phyloP scores from a whole-genome alignment of 1,139 yeast genomes.

The Sugiyamaella neomexicana region DNA sequence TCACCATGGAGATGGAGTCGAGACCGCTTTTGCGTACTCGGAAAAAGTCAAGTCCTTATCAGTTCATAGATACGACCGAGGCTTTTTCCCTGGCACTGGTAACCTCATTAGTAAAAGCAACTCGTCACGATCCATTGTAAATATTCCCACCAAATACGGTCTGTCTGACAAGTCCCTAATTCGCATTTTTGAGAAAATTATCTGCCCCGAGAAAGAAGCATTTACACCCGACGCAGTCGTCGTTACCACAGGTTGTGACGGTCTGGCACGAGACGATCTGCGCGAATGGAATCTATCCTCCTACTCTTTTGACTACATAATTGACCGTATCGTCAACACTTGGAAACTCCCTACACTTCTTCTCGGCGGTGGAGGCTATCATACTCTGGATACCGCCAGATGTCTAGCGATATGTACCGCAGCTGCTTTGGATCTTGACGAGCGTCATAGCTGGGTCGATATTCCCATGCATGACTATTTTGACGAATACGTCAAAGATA shows the following conservation, averaged over 20 bases:
- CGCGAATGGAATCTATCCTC: slow-evolving; percentile 70
- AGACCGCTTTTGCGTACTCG: slow-evolving; percentile 59
- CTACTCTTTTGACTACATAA: slow-evolving; percentile 47
- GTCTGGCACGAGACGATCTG: slow-evolving; percentile 57
- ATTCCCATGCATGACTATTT: slow-evolving; percentile 55
- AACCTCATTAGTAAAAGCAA: slow-evolving; percentile 15
- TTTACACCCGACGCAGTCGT: slow-evolving; percentile 57
- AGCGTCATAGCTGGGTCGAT: slow-evolving; percentile 38
- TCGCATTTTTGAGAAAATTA: slow-evolving; percentile 45
- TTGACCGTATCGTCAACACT: slow-evolving; percentile 41
- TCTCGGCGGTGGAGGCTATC: slow-evolving; percentile 81
- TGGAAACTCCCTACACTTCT: slow-evolving; percentile 46
- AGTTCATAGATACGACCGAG: slow-evolving; percentile 61
- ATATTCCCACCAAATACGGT: slow-evolving; percentile 62
- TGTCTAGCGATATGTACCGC: slow-evolving; percentile 63
- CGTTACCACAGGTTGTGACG: slow-evolving; percentile 73
- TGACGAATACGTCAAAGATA: slow-evolving; percentile 50
- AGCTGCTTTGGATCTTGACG: slow-evolving; percentile 33
- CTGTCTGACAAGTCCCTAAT: slow-evolving; percentile 49
- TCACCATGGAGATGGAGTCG: slow-evolving; percentile 83
- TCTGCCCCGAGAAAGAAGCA: slow-evolving; percentile 46
- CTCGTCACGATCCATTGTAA: slow-evolving; percentile 41
- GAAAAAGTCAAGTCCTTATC: slow-evolving; percentile 61
- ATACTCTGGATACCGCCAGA: slow-evolving; percentile 60
- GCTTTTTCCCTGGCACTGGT: slow-evolving; percentile 78